These are phyloP conservation scores for Caloboletus inedulis DNA, from an alignment of 1,284 basidiomycete species.

Conservation along the genomic window DNA sequence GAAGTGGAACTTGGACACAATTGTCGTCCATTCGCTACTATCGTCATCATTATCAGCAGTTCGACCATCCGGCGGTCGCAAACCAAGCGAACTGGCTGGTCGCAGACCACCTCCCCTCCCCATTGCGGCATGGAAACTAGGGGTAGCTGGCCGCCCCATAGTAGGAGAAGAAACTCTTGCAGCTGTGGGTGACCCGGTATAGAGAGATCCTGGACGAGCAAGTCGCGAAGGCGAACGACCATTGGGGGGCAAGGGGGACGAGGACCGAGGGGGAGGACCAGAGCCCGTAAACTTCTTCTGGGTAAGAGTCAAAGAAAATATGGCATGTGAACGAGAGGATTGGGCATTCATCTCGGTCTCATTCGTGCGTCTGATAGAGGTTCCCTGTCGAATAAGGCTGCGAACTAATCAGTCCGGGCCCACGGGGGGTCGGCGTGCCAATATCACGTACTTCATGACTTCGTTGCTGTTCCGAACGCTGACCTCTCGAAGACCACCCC, in stretches of 20 bases:
- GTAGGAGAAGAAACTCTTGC: constrained; percentile 67
- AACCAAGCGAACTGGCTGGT: constrained; percentile 72
- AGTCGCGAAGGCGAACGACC: constrained; percentile 76
- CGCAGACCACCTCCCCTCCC: constrained; percentile 62
- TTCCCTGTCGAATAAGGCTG: constrained; percentile 83
- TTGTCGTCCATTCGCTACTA: constrained; percentile 79
- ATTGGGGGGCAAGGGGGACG: constrained; percentile 67
- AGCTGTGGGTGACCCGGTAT: constrained; percentile 41
- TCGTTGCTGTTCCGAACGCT: constrained; percentile 79
- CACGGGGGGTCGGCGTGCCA: constrained; percentile 2
- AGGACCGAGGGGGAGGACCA: constrained; percentile 63
- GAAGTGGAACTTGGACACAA: constrained; percentile 97
- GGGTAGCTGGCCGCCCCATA: constrained; percentile 69
- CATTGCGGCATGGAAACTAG: constrained; percentile 72
- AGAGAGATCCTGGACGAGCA: constrained; percentile 72
- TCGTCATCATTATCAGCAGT: constrained; percentile 54
- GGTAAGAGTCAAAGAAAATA: constrained; percentile 92
- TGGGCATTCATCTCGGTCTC: constrained; percentile 99
- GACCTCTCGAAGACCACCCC: constrained; percentile 93
- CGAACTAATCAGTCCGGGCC: constrained; percentile 18
- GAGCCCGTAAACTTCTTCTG: constrained; percentile 80
- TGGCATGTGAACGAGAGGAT: constrained; percentile 96
- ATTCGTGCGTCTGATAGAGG: constrained; percentile 88
- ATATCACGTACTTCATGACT: constrained; percentile 79
- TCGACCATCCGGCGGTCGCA: constrained; percentile 49